phyloP scores from a whole-genome alignment of 2,329 filamentous ascomycete genomes.

The Epichloe scottii region DNA sequence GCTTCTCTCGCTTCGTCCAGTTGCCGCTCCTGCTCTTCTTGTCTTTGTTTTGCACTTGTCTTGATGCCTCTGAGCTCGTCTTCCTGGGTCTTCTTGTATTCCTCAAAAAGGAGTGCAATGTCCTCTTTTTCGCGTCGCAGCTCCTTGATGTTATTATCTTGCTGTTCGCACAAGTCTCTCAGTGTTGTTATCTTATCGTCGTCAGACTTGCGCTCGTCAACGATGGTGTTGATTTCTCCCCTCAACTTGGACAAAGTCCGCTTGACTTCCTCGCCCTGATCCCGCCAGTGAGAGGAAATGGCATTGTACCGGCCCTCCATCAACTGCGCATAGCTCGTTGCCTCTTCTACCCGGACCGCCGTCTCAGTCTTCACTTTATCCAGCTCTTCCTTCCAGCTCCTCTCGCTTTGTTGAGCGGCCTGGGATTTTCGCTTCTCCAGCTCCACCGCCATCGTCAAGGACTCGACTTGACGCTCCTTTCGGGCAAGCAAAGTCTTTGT shows the following conservation, averaged over 20 bases:
- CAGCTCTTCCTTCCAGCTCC: slow-evolving; percentile 48
- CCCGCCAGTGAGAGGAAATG: slow-evolving; percentile 53
- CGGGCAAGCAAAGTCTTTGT: slow-evolving; percentile 58
- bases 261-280: slow-evolving; percentile 51
- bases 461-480: slow-evolving; percentile 63
- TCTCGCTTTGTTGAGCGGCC: slow-evolving; percentile 47
- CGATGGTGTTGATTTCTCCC: slow-evolving; percentile 40
- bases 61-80: slow-evolving; percentile 48
- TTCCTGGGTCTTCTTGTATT: slow-evolving; percentile 53
- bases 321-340: slow-evolving; percentile 49
- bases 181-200: slow-evolving; percentile 52
- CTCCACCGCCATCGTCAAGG: slow-evolving; percentile 51
- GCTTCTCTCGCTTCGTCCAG: slow-evolving; percentile 46
- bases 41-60: slow-evolving; percentile 39
- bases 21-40: slow-evolving; percentile 47
- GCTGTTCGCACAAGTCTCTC: slow-evolving; percentile 59
- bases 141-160: slow-evolving; percentile 54
- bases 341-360: slow-evolving; percentile 52
- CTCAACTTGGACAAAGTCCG: slow-evolving; percentile 36
- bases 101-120: slow-evolving; percentile 46
- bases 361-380: slow-evolving; percentile 48
- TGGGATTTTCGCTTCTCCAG: slow-evolving; percentile 49
- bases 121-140: slow-evolving; percentile 48
- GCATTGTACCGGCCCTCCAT: slow-evolving; percentile 60
- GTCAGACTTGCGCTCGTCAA: slow-evolving; percentile 43